phyloP scores from a whole-genome alignment of 2,329 filamentous ascomycete genomes.

The Hirsutella rhossiliensis region DNA sequence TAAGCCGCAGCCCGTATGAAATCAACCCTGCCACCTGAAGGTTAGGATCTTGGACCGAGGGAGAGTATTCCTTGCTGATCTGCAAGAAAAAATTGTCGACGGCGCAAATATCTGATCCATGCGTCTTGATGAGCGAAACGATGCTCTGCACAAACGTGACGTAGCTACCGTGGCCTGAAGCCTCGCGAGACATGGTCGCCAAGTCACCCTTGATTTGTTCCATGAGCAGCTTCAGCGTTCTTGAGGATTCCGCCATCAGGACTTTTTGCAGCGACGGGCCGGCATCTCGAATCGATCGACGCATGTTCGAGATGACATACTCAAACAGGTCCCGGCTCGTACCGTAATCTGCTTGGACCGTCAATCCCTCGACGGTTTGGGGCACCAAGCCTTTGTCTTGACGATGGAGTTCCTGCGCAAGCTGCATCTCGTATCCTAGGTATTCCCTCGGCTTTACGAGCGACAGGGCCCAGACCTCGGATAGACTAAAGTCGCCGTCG shows the following conservation, averaged over 20 bases:
- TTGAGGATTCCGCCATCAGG: constrained; percentile 28
- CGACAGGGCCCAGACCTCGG: constrained; percentile 40
- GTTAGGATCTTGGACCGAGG: constrained; percentile 41
- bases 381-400: constrained; percentile 31
- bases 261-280: constrained; percentile 20
- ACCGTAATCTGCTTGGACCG: constrained; percentile 31
- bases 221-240: constrained; percentile 35
- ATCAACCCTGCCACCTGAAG: constrained; percentile 43
- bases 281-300: constrained; percentile 29
- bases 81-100: constrained; percentile 45
- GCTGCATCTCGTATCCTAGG: constrained; percentile 34
- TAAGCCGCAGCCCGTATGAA: constrained; percentile 41
- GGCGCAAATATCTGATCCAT: constrained; percentile 39
- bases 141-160: constrained; percentile 39
- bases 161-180: constrained; percentile 31
- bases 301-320: constrained; percentile 36
- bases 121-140: constrained; percentile 40
- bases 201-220: constrained; percentile 41
- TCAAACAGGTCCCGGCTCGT: constrained; percentile 37
- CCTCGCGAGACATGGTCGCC: constrained; percentile 19
- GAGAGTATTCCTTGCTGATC: constrained; percentile 42
- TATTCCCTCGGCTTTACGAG: constrained; percentile 36
- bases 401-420: constrained; percentile 33
- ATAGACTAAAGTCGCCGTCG: constrained; percentile 29
- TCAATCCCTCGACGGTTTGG: constrained; percentile 22